These are phyloP conservation scores for Ascoidea rubescens DNA, from an alignment of 805 yeast genomes.

Conservation along the genomic window DNA sequence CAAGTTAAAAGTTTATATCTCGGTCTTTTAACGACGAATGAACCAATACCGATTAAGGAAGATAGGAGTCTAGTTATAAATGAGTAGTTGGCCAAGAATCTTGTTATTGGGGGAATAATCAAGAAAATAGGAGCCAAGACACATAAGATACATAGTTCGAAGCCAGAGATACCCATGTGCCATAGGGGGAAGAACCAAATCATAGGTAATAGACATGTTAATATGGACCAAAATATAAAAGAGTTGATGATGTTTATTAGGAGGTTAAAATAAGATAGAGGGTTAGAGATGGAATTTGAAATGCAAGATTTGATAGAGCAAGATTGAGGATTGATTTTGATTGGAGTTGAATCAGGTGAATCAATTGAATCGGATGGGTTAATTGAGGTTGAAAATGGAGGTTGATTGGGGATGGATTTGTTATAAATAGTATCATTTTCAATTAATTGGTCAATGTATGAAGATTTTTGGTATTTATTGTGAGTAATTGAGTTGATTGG, in stretches of 20 bases:
- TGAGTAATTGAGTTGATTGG: slow-evolving; percentile 8
- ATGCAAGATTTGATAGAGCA: slow-evolving; percentile 20
- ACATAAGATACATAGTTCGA: slow-evolving; percentile 57
- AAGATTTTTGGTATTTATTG: neutral
- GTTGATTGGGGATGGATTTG: neutral
- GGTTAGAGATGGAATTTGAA: slow-evolving; percentile 7
- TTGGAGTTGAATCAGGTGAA: too few species aligned
- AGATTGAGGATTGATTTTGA: neutral
- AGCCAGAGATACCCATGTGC: slow-evolving; percentile 96
- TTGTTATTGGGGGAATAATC: slow-evolving; percentile 28
- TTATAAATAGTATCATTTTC: slow-evolving; percentile 9
- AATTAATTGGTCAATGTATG: slow-evolving; percentile 9
- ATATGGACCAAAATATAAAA: slow-evolving; percentile 72
- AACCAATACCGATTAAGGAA: slow-evolving; percentile 58
- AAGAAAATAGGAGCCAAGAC: slow-evolving; percentile 47
- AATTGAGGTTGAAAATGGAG: too few species aligned
- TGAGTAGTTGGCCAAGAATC: slow-evolving; percentile 29
- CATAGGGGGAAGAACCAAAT: slow-evolving; percentile 97
- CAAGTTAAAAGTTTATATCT: slow-evolving; percentile 51
- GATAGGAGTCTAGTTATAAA: slow-evolving; percentile 39
- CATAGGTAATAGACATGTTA: slow-evolving; percentile 70
- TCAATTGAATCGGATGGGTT: too few species aligned
- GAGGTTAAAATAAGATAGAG: slow-evolving; percentile 22
- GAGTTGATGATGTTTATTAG: slow-evolving; percentile 43
- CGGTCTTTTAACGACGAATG: slow-evolving; percentile 58